These are phyloP conservation scores for Candolleomyces aberdarensis DNA, from an alignment of 768 basidiomycete genomes.

Conservation along the genomic window DNA sequence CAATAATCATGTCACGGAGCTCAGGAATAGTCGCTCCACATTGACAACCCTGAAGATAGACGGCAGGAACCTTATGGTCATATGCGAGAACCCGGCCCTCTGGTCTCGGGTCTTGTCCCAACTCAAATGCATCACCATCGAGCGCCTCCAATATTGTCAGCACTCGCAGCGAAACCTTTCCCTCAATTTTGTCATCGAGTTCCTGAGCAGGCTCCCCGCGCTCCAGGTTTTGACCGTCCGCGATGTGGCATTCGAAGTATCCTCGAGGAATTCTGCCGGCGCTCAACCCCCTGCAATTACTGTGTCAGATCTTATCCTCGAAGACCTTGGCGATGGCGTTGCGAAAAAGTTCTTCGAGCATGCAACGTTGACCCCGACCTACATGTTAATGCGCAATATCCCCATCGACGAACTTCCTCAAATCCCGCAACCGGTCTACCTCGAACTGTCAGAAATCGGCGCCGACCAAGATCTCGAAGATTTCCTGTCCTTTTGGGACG, in stretches of 20 bases:
- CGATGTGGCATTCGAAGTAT: constrained; percentile 8
- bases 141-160: constrained; percentile 8
- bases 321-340: constrained; percentile 12
- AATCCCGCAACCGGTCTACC: constrained; percentile 12
- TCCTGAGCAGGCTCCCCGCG: constrained; percentile 9
- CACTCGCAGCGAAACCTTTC: background rate
- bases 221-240: constrained; percentile 14
- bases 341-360: constrained; percentile 9
- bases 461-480: constrained; percentile 10
- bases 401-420: constrained; percentile 11
- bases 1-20: background rate
- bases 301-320: constrained; percentile 14
- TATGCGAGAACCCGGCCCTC: constrained; percentile 2
- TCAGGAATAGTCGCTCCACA: constrained; percentile 4
- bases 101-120: constrained; percentile 9
- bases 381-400: constrained; percentile 11
- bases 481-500: constrained; percentile 14
- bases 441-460: constrained; percentile 12
- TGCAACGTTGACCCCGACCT: constrained; percentile 9
- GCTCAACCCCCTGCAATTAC: background rate
- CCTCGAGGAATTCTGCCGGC: background rate
- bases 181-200: constrained; percentile 3
- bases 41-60: constrained; percentile 15
- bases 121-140: constrained; percentile 13
- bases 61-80: constrained; percentile 16